phyloP scores from a whole-genome alignment of 1,139 yeast species.

The Zygoascus meyerae region DNA sequence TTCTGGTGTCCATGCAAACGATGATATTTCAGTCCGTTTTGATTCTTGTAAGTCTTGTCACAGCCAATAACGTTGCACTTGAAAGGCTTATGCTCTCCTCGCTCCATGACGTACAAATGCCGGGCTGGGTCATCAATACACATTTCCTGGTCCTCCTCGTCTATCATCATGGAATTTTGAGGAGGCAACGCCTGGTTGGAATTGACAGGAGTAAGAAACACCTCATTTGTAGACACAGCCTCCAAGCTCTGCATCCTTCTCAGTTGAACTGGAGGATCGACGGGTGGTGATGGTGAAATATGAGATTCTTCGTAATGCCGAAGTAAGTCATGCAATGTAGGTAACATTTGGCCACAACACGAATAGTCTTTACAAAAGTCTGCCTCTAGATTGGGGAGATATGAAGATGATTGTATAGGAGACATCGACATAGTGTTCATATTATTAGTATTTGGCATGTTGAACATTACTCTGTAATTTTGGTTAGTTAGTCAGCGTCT shows the following conservation, averaged over 20 bases:
- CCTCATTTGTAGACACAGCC: conserved; percentile 85
- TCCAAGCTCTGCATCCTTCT: conserved; percentile 42
- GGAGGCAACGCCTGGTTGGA: conserved; percentile 1
- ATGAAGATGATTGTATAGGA: conserved; percentile 60
- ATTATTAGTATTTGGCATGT: conserved; percentile 20
- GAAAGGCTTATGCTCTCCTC: conserved; percentile 89
- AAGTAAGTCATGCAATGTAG: conserved; percentile 86
- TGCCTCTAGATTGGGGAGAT: conserved; percentile 87
- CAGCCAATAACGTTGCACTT: conserved; percentile 98
- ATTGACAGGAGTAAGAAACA: conserved; percentile 47
- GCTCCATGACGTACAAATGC: conserved; percentile 85
- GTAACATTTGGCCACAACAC: conserved; percentile 89
- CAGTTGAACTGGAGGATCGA: conserved; percentile 41
- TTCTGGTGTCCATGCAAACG: conserved; percentile 96
- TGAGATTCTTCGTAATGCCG: conserved; percentile 97
- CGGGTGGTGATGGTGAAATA: conserved; percentile 58
- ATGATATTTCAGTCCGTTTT: conserved; percentile 94
- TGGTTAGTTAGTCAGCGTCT: neutral
- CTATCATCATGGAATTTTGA: conserved; percentile 21
- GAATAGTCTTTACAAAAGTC: conserved; percentile 94
- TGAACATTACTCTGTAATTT: conserved; percentile 23
- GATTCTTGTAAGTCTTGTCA: conserved; percentile 94
- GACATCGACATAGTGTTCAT: conserved; percentile 38
- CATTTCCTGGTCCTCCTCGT: conserved; percentile 41
- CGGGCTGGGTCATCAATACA: conserved; percentile 78